A percentile compares a stretch with the other conserved stretches of the same genome.
Evolutionary conservation across 73 alveolate genomes (phyloP).

Genomic region (Breviolum minutum): DNA sequence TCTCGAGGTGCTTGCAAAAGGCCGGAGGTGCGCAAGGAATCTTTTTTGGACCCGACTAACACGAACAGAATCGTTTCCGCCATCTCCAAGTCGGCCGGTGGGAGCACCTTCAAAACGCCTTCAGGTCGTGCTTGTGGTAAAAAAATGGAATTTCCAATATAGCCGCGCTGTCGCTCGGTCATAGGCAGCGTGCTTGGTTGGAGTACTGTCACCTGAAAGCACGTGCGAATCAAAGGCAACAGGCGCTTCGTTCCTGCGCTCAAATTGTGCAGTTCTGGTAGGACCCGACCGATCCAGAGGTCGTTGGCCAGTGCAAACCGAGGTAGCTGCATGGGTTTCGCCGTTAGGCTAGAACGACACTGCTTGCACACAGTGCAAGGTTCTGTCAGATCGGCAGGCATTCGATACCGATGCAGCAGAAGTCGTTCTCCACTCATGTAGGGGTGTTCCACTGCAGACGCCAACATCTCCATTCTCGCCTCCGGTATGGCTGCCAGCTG

Average conservation of each 20-base stretch:
- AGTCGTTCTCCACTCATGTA: background rate
- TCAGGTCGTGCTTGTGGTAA: conserved; percentile 12
- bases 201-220: background rate
- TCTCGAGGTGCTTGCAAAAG: conserved; percentile 3
- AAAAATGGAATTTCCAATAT: conserved; percentile 5
- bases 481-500: background rate
- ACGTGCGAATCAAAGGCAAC: background rate
- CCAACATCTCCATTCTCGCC: background rate
- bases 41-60: background rate
- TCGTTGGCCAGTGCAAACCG: background rate
- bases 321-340: background rate
- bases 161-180: conserved; percentile 18
- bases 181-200: background rate
- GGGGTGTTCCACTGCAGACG: conserved; percentile 19
- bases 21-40: background rate
- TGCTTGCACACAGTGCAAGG: background rate
- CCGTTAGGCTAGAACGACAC: background rate
- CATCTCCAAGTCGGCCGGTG: conserved; percentile 11
- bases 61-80: conserved; percentile 13
- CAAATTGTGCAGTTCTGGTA: background rate
- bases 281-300: background rate
- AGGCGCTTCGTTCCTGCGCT: background rate
- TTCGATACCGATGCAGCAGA: background rate
- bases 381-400: background rate
- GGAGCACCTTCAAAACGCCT: background rate